A percentile compares a stretch with the other conserved stretches of the same genome.
phyloP scores from a whole-genome alignment of 2,329 filamentous ascomycete genomes.

The Pleurostoma richardsiae region DNA sequence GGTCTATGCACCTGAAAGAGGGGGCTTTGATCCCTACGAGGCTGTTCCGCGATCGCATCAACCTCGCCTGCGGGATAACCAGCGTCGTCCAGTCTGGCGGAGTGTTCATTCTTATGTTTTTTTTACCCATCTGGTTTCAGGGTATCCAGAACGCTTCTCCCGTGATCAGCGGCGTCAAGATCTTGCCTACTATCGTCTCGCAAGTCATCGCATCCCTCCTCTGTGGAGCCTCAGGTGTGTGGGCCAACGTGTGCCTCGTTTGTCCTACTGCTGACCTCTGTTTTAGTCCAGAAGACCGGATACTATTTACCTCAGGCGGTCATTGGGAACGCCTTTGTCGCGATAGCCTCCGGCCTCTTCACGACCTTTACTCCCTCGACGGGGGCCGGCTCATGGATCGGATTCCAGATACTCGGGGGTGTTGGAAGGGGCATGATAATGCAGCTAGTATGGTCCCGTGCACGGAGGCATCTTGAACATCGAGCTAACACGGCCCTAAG shows the following conservation, averaged over 20 bases:
- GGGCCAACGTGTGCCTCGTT: too few species aligned
- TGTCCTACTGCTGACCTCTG: too few species aligned
- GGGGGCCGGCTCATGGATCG: background rate
- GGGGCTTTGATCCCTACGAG: background rate
- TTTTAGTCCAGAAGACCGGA: background rate
- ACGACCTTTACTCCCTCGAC: background rate
- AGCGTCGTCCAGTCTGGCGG: constrained; percentile 2
- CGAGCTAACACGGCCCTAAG: background rate
- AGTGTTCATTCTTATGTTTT: constrained; percentile 1
- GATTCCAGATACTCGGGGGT: constrained; percentile 3
- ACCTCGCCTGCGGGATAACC: background rate
- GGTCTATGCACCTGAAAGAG: background rate
- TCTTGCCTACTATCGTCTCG: constrained; percentile 2
- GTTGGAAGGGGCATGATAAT: background rate
- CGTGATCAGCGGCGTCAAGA: background rate
- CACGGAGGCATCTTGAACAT: background rate
- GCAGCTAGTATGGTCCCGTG: background rate
- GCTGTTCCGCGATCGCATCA: background rate
- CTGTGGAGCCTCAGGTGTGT: background rate
- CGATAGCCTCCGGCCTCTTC: background rate
- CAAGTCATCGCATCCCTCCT: background rate
- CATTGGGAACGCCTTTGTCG: background rate
- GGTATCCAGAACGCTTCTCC: background rate
- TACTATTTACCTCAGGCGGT: constrained; percentile 1
- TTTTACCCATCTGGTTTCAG: constrained; percentile 2